Percentiles rank a stretch among this genome's conserved stretches.
phyloP scores from a whole-genome alignment of 768 basidiomycete genomes.

The Ramaria sp. region DNA sequence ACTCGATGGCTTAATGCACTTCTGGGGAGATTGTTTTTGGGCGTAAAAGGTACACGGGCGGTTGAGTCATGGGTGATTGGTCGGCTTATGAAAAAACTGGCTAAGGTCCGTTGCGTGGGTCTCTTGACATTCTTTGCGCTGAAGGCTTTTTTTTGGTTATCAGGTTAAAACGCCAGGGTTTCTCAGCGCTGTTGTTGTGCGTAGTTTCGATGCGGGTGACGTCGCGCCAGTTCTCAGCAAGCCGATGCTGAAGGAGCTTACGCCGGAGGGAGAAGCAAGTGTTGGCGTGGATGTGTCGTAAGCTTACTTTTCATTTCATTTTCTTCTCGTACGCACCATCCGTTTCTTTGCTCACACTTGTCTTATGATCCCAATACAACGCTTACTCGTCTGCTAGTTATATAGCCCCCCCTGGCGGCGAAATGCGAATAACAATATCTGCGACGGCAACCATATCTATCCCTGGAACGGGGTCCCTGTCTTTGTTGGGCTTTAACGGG shows the following conservation, averaged over 20 bases:
- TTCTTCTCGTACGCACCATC: too few relatives aligned
- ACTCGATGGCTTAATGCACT: slow-evolving; percentile 97
- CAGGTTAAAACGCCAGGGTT: slow-evolving; percentile 76
- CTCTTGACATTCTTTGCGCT: not conserved
- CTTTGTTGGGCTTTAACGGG: slow-evolving; percentile 11
- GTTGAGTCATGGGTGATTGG: slow-evolving; percentile 81
- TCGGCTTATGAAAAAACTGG: slow-evolving; percentile 86
- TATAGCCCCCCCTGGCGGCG: slow-evolving; percentile 31
- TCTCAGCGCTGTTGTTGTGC: slow-evolving; percentile 75
- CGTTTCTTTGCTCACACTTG: too few relatives aligned
- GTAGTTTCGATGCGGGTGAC: slow-evolving; percentile 82
- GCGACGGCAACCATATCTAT: slow-evolving; percentile 82
- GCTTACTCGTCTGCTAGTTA: too few relatives aligned
- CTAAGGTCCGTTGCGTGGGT: slow-evolving; percentile 32
- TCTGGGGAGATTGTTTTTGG: slow-evolving; percentile 86
- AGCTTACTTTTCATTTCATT: too few relatives aligned
- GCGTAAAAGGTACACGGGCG: slow-evolving; percentile 72
- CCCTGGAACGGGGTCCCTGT: not conserved
- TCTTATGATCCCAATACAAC: too few relatives aligned
- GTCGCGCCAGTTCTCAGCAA: slow-evolving; percentile 82
- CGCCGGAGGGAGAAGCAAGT: slow-evolving; percentile 85
- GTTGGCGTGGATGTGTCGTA: slow-evolving; percentile 78
- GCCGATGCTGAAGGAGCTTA: slow-evolving; percentile 97
- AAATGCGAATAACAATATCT: slow-evolving; percentile 80
- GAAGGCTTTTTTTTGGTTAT: not conserved